Percentiles rank a stretch among this genome's conserved stretches.
Evolutionary conservation across 768 basidiomycete species (phyloP).

Genomic region (Suillus lakei): DNA sequence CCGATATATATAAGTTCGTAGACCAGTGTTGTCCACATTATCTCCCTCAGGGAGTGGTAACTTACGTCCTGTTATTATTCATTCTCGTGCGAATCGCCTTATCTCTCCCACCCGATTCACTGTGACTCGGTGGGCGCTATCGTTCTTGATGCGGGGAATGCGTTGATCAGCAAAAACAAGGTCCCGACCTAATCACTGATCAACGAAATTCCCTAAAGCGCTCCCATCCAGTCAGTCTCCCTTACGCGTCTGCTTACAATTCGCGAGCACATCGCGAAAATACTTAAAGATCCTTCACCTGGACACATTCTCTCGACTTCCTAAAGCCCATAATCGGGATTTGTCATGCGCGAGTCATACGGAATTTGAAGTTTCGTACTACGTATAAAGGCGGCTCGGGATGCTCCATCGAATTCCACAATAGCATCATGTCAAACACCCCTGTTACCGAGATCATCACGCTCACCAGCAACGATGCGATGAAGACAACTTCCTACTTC

Average conservation of each 20-base stretch:
- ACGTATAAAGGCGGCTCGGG: neutral
- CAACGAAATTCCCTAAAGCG: neutral
- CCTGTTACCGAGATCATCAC: neutral
- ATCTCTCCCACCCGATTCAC: neutral
- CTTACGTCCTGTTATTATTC: neutral
- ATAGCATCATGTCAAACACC: neutral
- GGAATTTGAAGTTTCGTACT: neutral
- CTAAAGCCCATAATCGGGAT: neutral
- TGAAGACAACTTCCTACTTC: neutral
- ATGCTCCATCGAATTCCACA: neutral
- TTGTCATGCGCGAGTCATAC: neutral
- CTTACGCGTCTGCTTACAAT: neutral
- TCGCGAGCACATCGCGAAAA: neutral
- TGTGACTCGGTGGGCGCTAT: neutral
- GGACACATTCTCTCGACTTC: neutral
- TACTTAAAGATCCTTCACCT: neutral
- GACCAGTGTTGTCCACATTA: neutral
- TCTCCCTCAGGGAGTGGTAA: neutral
- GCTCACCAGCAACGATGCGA: neutral
- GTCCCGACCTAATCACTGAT: neutral
- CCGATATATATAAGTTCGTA: neutral
- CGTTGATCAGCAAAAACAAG: neutral
- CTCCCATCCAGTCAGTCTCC: neutral
- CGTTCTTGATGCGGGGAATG: neutral
- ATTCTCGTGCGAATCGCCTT: neutral